Evolutionary conservation across 2,329 filamentous ascomycete species (phyloP).

Genomic region (Botrytis deweyae): DNA sequence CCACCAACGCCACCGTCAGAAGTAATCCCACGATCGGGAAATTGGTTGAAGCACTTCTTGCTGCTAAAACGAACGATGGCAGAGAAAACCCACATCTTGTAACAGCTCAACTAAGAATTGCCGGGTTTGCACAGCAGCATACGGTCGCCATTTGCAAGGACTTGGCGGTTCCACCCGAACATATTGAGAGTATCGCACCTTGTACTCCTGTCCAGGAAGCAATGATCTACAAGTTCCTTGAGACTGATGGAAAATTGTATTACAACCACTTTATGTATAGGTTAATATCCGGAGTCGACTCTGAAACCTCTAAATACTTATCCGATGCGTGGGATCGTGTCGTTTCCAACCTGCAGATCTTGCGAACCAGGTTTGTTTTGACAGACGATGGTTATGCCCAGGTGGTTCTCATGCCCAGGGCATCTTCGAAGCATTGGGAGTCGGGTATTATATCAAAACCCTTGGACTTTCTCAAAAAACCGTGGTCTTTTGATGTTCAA

Average conservation of each 20-base stretch:
- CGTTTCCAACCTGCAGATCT: conserved; percentile 55
- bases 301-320: conserved; percentile 44
- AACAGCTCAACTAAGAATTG: conserved; percentile 42
- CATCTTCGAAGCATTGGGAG: conserved; percentile 29
- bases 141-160: conserved; percentile 42
- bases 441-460: conserved; percentile 25
- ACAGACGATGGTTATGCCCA: conserved; percentile 78
- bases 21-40: conserved; percentile 54
- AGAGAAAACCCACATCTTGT: conserved; percentile 34
- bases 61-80: conserved; percentile 8
- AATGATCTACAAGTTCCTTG: conserved; percentile 71
- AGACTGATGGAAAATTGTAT: conserved; percentile 60
- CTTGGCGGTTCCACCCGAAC: conserved; percentile 50
- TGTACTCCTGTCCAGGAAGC: conserved; percentile 86
- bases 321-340: conserved; percentile 57
- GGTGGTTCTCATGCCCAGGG: conserved; percentile 53
- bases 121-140: conserved; percentile 42
- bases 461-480: conserved; percentile 30
- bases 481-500: conserved; percentile 28
- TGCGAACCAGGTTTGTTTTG: conserved; percentile 70
- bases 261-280: conserved; percentile 72
- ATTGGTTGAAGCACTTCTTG: conserved; percentile 41
- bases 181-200: conserved; percentile 73
- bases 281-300: conserved; percentile 49
- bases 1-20: conserved; percentile 66